A percentile compares a stretch with the other conserved stretches of the same genome.
These are phyloP conservation scores for Diversispora epigaea DNA, from an alignment of 192 early-diverging fungal species.

Conservation along the genomic window DNA sequence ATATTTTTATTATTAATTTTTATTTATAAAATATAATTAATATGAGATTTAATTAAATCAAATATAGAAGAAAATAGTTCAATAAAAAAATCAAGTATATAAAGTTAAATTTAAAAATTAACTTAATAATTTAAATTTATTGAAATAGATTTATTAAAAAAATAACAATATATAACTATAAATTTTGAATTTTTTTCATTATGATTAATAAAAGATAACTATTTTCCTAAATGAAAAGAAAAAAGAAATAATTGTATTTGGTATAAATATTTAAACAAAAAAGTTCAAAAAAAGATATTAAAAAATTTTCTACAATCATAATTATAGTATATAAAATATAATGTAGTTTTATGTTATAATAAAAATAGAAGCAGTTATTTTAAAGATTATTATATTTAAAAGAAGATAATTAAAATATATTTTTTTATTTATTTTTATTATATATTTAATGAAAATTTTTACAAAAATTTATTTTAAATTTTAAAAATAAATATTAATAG, in stretches of 20 bases:
- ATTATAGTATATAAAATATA: not conserved
- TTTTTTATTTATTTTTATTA: no score
- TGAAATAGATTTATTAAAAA: no score
- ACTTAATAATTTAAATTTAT: not conserved
- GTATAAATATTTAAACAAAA: slow-evolving; percentile 1
- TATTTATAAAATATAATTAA: not conserved
- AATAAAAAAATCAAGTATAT: not conserved
- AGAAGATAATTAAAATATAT: no score
- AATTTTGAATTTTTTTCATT: not conserved
- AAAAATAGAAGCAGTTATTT: slow-evolving; percentile 11
- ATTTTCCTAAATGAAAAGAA: slow-evolving; percentile 11
- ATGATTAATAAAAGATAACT: not conserved
- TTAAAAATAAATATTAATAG: no score
- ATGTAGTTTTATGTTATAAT: not conserved
- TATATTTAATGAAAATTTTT: no score
- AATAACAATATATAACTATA: not conserved
- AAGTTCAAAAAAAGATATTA: not conserved
- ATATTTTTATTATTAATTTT: slow-evolving; percentile 19
- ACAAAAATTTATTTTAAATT: no score
- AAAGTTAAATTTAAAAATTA: not conserved
- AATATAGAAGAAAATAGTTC: not conserved
- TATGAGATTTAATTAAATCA: not conserved
- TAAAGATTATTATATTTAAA: slow-evolving; percentile 4
- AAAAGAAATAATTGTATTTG: not conserved
- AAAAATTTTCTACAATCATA: not conserved